phyloP scores from a whole-genome alignment of 2,329 filamentous ascomycete species.

The Kalmusia sp. region DNA sequence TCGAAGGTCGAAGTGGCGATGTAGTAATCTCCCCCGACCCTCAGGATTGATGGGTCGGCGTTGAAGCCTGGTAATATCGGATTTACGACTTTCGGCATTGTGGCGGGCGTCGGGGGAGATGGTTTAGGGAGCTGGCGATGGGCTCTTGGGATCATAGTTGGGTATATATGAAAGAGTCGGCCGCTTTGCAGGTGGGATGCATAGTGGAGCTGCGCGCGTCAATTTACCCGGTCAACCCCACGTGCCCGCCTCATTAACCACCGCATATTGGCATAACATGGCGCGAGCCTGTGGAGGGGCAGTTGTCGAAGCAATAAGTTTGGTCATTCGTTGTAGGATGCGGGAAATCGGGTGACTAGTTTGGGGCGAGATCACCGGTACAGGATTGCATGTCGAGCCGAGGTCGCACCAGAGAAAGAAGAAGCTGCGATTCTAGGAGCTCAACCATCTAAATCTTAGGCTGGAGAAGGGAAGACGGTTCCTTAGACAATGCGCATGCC shows the following conservation, averaged over 20 bases:
- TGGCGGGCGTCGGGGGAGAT: constrained; percentile 8
- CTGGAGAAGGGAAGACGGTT: too few relatives aligned
- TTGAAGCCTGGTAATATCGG: constrained; percentile 68
- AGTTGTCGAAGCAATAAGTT: too few relatives aligned
- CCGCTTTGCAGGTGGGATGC: constrained; percentile 5
- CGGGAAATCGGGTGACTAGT: too few relatives aligned
- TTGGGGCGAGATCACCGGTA: too few relatives aligned
- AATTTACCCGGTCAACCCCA: constrained; percentile 15
- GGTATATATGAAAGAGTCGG: not conserved
- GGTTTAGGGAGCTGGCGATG: not conserved
- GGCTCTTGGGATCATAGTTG: not conserved
- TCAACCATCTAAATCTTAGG: too few relatives aligned
- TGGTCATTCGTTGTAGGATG: too few relatives aligned
- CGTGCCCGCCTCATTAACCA: constrained; percentile 14
- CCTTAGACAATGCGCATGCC: too few relatives aligned
- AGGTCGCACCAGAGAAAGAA: too few relatives aligned
- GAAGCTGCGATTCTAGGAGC: too few relatives aligned
- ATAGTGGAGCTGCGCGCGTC: not conserved
- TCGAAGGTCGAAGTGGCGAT: constrained; percentile 69
- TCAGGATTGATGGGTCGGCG: constrained; percentile 65
- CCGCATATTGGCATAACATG: constrained; percentile 12
- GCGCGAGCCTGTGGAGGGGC: not conserved
- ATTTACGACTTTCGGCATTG: constrained; percentile 50
- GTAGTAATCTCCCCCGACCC: constrained; percentile 61
- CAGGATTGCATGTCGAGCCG: too few relatives aligned